These are phyloP conservation scores for Clonostachys rhizophaga DNA, from an alignment of 2,329 filamentous ascomycete species.

Conservation along the genomic window DNA sequence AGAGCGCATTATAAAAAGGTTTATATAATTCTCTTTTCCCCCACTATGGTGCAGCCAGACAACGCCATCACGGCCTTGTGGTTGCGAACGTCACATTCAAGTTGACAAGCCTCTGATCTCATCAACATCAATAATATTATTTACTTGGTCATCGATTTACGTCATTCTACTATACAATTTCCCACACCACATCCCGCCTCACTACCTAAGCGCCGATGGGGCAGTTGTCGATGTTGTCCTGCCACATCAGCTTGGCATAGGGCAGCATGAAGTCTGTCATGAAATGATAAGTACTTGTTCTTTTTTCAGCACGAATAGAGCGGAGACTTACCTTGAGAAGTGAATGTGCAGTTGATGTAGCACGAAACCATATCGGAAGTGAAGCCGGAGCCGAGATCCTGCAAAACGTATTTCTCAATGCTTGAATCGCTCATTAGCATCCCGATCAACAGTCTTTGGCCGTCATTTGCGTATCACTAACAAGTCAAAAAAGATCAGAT, in stretches of 20 bases:
- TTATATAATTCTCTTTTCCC: too few species aligned
- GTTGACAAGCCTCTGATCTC: too few species aligned
- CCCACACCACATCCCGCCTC: too few species aligned
- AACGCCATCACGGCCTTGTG: too few species aligned
- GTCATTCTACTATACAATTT: too few species aligned
- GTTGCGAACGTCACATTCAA: too few species aligned
- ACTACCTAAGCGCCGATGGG: too few species aligned
- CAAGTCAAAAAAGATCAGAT: slow-evolving; percentile 51
- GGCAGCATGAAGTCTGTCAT: slow-evolving; percentile 24
- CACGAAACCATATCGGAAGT: slow-evolving; percentile 24
- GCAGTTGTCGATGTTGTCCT: slow-evolving; percentile 26
- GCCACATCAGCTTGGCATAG: slow-evolving; percentile 30
- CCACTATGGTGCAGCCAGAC: too few species aligned
- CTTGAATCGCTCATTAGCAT: slow-evolving; percentile 10
- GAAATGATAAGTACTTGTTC: background rate
- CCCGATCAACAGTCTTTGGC: background rate
- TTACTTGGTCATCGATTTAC: too few species aligned
- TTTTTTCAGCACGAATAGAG: background rate
- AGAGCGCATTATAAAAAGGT: too few species aligned
- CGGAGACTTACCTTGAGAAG: slow-evolving; percentile 18
- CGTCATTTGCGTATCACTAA: slow-evolving; percentile 13
- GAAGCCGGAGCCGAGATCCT: slow-evolving; percentile 26
- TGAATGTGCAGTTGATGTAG: slow-evolving; percentile 32
- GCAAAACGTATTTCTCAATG: slow-evolving; percentile 28
- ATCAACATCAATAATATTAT: too few species aligned